A percentile compares a stretch with the other conserved stretches of the same genome.
Evolutionary conservation across 257 asterid species (phyloP).

Genomic region (Solanum corneliomulleri): DNA sequence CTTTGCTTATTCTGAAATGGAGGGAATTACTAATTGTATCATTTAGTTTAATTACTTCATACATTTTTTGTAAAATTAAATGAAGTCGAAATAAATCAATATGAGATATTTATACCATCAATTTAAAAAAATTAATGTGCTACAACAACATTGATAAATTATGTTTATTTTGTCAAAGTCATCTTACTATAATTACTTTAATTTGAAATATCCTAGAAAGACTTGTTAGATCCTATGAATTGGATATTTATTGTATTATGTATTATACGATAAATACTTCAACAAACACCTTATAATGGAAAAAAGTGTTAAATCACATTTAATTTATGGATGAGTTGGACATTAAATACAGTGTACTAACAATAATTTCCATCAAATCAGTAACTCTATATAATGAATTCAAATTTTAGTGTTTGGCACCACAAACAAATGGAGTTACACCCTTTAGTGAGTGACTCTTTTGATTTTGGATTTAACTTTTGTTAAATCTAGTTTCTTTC

Average conservation of each 20-base stretch:
- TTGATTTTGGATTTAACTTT: neutral
- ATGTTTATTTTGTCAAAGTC: no score
- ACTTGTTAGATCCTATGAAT: no score
- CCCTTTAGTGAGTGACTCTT: neutral
- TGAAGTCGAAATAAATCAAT: no score
- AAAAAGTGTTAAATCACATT: neutral
- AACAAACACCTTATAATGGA: neutral
- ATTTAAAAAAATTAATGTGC: no score
- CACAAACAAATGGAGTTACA: neutral
- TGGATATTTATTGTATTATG: no score
- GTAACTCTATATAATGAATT: neutral
- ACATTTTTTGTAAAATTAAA: no score
- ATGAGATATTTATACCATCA: no score
- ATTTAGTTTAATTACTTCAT: no score
- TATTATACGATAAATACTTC: neutral
- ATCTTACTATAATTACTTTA: no score
- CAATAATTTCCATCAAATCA: neutral
- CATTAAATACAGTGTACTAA: neutral
- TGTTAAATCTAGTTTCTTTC: neutral
- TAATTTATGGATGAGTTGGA: neutral
- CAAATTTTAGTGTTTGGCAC: neutral
- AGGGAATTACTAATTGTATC: neutral
- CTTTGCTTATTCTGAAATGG: no score
- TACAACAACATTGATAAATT: no score
- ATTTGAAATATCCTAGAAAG: no score